A percentile compares a stretch with the other conserved stretches of the same genome.
phyloP scores from a whole-genome alignment of 2,329 filamentous ascomycete genomes.

The Fusarium sp. region DNA sequence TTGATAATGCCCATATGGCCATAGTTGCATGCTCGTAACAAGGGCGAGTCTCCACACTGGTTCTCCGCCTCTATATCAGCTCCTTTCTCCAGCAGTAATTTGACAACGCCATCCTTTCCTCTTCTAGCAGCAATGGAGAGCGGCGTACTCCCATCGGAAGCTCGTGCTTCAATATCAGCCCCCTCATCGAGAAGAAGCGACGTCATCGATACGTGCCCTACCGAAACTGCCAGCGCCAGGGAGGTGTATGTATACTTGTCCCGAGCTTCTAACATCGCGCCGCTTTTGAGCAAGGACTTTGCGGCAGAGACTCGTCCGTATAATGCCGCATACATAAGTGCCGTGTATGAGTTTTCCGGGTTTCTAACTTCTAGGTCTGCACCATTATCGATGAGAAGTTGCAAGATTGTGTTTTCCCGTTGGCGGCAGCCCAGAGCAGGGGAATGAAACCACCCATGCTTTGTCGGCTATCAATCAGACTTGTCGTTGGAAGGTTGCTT shows the following conservation, averaged over 20 bases:
- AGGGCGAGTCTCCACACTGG: neutral
- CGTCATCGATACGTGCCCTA: accelerated
- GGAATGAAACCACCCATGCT: neutral
- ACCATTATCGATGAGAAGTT: neutral
- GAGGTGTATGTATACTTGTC: too few species aligned
- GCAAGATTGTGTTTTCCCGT: neutral
- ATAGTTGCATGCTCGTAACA: neutral
- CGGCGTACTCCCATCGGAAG: neutral
- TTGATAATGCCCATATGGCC: neutral
- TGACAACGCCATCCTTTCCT: neutral
- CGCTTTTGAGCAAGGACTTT: neutral
- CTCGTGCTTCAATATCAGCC: neutral
- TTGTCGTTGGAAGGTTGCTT: accelerated
- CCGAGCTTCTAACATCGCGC: neutral
- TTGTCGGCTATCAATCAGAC: neutral
- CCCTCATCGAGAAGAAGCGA: neutral
- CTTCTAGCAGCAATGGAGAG: neutral
- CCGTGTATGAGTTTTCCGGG: accelerated
- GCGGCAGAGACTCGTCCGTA: neutral
- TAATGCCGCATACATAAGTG: neutral
- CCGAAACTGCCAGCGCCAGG: too few species aligned
- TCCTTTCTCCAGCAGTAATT: neutral
- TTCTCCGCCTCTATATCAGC: neutral
- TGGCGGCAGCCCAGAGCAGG: neutral
- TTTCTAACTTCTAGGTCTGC: neutral